A percentile compares a stretch with the other conserved stretches of the same genome.
These are phyloP conservation scores for Protomyces inundatus DNA, from an alignment of 1,139 yeast genomes.

Conservation along the genomic window DNA sequence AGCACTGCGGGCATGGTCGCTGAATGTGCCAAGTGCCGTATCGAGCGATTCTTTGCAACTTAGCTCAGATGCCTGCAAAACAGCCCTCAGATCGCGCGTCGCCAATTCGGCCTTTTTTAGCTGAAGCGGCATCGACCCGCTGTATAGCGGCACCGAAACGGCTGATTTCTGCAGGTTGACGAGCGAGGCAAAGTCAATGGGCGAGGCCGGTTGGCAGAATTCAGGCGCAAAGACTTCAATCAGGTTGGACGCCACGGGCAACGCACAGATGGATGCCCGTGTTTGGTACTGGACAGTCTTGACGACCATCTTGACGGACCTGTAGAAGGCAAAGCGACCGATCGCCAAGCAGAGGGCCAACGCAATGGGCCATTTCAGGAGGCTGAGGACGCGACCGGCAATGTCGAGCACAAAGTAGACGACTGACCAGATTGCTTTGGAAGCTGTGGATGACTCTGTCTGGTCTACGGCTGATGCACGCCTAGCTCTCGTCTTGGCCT, in stretches of 20 bases:
- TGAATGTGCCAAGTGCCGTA: slow-evolving; percentile 12
- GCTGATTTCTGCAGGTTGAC: slow-evolving; percentile 6
- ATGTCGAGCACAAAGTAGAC: neutral
- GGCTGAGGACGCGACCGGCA: neutral
- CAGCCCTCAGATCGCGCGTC: slow-evolving; percentile 10
- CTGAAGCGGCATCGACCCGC: slow-evolving; percentile 15
- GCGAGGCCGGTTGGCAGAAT: neutral
- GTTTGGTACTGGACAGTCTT: slow-evolving; percentile 3
- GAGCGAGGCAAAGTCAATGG: slow-evolving; percentile 10
- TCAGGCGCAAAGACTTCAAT: slow-evolving; percentile 3
- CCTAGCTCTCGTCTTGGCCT: neutral
- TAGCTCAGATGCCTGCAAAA: slow-evolving; percentile 9
- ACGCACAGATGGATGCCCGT: slow-evolving; percentile 8
- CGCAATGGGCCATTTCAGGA: slow-evolving; percentile 22
- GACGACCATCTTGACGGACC: neutral
- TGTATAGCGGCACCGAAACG: slow-evolving; percentile 4
- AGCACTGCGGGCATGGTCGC: slow-evolving; percentile 13
- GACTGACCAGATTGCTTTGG: neutral
- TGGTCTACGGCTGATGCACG: neutral
- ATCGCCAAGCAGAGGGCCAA: neutral
- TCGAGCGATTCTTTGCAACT: slow-evolving; percentile 15
- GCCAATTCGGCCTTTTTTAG: slow-evolving; percentile 22
- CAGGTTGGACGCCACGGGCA: slow-evolving; percentile 6
- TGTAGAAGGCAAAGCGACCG: slow-evolving; percentile 7
- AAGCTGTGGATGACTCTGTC: neutral